Base-by-base conservation (phyloP, 2,329 filamentous ascomycete species). In the Aspergillus caelatus region DNA sequence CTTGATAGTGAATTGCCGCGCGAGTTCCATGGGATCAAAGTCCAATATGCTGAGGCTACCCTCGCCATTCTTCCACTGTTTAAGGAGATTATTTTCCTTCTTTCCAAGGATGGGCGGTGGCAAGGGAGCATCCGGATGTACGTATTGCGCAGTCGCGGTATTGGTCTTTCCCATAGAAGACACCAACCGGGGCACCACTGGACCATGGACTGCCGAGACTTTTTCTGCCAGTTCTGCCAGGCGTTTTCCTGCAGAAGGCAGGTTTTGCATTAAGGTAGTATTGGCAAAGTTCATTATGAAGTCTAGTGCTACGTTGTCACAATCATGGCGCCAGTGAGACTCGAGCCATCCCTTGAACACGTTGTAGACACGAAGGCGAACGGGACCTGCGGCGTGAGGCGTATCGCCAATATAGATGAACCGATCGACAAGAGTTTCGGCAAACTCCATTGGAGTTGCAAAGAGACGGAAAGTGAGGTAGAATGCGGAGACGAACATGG, bases 301-400 rank as follows among this genome's bases (percentile, higher is more conserved):
- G 0, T 85, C 83, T 10, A 99, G 83, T 1, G 94, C 93, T 14
- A 88, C 85, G 59, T 87, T 86, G 75, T 99, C 95, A 12, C 89
- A 88, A 63, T 93, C 88, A 67, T 92, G 88, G 55, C 91, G 88
- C 94, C 95, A 99, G 78, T 99, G 93, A 8, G 91, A 95, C 80
- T 98, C 95, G 23, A 99, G 83, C 95, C 95, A 99, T 48, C 92
- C 91, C 79, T 99, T 99, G 84, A 99, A 93, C 62, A 93, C 90
- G 75, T 99, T 98, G 82, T 96, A 98, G 1, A 98, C 93, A 58
- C 95, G 88, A 55, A 99, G 82, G 57, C 94, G 89, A 26, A 98
- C 94, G 0, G 94, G 92, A 3, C 85, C 86, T 26, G 93, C 89
- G 66, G 94, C 86, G 63, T 89, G 86, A 26, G 89, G 87, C 55